A percentile compares a stretch with the other conserved stretches of the same genome.
These are phyloP conservation scores for Thoreauomyces humboldtii DNA, from an alignment of 192 early-diverging fungal species.

Conservation along the genomic window DNA sequence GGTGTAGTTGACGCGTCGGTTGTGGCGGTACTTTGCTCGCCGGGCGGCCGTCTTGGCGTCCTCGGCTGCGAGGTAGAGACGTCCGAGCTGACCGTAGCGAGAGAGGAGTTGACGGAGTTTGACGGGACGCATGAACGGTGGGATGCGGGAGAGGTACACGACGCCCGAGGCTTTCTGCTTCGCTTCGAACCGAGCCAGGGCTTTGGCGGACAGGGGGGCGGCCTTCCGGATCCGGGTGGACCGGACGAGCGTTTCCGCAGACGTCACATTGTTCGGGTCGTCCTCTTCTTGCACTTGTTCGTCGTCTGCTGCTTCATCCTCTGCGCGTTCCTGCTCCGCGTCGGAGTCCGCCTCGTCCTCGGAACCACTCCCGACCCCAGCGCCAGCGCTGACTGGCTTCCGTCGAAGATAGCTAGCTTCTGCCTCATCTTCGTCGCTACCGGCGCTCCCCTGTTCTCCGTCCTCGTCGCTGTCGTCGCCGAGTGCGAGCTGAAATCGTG, in stretches of 20 bases:
- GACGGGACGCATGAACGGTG: conserved; percentile 87
- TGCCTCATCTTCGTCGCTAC: background rate
- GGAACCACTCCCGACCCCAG: background rate
- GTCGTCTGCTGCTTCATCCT: background rate
- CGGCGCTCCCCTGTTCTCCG: background rate
- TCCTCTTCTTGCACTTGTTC: background rate
- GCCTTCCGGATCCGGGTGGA: conserved; percentile 4
- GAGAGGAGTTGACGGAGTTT: conserved; percentile 76
- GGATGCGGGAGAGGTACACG: conserved; percentile 85
- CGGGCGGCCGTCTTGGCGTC: conserved; percentile 73
- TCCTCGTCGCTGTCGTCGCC: background rate
- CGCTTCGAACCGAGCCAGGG: conserved; percentile 61
- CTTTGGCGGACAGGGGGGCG: conserved; percentile 59
- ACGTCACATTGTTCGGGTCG: background rate
- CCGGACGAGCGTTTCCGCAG: background rate
- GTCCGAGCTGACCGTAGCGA: conserved; percentile 73
- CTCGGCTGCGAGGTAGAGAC: conserved; percentile 85
- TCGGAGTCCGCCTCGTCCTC: background rate
- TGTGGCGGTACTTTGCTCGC: conserved; percentile 83
- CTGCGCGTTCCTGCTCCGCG: background rate
- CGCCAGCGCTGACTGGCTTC: background rate
- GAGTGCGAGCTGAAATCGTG: too few species aligned
- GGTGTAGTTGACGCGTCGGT: conserved; percentile 79
- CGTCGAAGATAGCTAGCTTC: background rate
- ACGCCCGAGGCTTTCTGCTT: conserved; percentile 79